Evolutionary conservation across 2,329 filamentous ascomycete genomes (phyloP), one percentile per base, ranked within the genome.

Genomic region (Tolypocladium guangdongense): DNA sequence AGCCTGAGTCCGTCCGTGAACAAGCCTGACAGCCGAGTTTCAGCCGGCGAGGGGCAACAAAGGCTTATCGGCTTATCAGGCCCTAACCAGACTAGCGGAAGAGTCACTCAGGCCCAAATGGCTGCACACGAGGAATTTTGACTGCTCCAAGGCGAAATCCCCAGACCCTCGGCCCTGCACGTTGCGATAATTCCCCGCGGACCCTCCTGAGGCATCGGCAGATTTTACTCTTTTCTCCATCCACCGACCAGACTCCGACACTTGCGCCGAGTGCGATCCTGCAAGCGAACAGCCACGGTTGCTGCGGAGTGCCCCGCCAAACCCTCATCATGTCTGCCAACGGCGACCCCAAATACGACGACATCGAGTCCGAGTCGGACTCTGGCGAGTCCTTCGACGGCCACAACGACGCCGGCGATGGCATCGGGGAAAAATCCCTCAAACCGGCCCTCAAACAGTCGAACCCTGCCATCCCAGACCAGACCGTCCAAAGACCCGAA

Each of bases 371-470:
- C 59, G 86, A 89, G 62, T 83, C 80, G 51, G 79, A 80, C 66
- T 81, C 78, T 50, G 80, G 74, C 66, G 87, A 89, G 67, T 86
- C 83, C 54, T 68, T 82, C 58, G 76, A 83, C 58, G 71, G 80
- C 60, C 73, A 80, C 56, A 75, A 82, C 56, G 78, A 81, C 51
- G 75, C 76, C 57, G 72, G 75, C 60, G 79, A 85, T 59, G 81
- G 82, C 57, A 60, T 71, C 49, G 78, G 82, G 52, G 77, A 84
- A 64, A 84, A 88, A 78, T 80, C 82, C 54, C 72, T 84, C 66
- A 95, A 95, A 80, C 88, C 91, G 47, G 84, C 89, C 30, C 75
- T 97, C 73, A 96, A 96, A 81, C 90, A 90, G 74, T 66, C 69
- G 51, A 66, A 68, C 63, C 71, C 78, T 53, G 79, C 74, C 39